Percentiles rank a stretch among this genome's conserved stretches.
These are phyloP conservation scores for Amborella trichopoda DNA, from an alignment of 164 flowering plant genomes.

Conservation along the genomic window DNA sequence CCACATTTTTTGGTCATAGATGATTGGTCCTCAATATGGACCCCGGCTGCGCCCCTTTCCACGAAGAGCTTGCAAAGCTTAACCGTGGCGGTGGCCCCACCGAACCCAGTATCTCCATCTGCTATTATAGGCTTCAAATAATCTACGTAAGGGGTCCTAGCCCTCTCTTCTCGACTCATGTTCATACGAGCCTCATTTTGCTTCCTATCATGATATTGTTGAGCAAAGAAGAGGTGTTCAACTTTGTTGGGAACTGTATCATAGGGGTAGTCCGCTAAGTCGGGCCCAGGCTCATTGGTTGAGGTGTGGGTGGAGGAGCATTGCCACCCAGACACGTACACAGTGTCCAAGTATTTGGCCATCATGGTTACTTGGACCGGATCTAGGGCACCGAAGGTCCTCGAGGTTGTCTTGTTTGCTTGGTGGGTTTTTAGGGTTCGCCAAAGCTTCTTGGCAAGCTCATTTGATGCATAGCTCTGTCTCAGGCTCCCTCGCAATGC, in stretches of 20 bases:
- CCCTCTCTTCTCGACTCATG: slow-evolving; percentile 72
- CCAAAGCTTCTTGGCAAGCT: slow-evolving; percentile 89
- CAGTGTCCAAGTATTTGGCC: slow-evolving; percentile 81
- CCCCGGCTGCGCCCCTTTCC: slow-evolving; percentile 92
- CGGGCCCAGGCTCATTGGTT: slow-evolving; percentile 93
- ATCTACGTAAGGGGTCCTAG: slow-evolving; percentile 60
- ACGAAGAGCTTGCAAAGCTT: slow-evolving; percentile 95
- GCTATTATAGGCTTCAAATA: slow-evolving; percentile 88
- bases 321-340: slow-evolving; percentile 97
- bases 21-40: slow-evolving; percentile 91
- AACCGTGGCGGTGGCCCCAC: slow-evolving; percentile 86
- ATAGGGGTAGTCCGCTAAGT: slow-evolving; percentile 91
- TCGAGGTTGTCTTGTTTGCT: slow-evolving; percentile 66
- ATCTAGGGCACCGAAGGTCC: slow-evolving; percentile 92
- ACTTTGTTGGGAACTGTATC: slow-evolving; percentile 98
- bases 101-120: slow-evolving; percentile 92
- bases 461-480: slow-evolving; percentile 67
- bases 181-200: slow-evolving; percentile 85
- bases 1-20: slow-evolving; percentile 95
- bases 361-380: slow-evolving; percentile 96
- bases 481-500: slow-evolving; percentile 64
- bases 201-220: slow-evolving; percentile 85
- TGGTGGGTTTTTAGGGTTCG: slow-evolving; percentile 78
- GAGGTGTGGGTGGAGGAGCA: slow-evolving; percentile 89
- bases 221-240: slow-evolving; percentile 83